Percentiles rank a stretch among this genome's conserved stretches.
These are phyloP conservation scores for Liquidambar formosana DNA, from an alignment of 164 flowering plant genomes.

Conservation along the genomic window DNA sequence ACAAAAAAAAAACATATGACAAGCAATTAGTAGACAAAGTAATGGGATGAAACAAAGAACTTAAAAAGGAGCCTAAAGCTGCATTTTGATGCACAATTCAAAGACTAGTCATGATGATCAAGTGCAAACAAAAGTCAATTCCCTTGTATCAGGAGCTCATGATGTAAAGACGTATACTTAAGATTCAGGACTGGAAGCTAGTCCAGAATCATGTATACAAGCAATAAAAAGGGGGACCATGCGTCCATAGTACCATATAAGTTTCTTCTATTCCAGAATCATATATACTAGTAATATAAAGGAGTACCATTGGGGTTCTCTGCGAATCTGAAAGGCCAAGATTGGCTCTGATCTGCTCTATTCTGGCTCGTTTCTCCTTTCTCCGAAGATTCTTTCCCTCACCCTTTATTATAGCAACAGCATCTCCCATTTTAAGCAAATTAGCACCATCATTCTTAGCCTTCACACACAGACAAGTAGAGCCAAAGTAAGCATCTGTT, in stretches of 20 bases:
- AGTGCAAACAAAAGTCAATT: neutral
- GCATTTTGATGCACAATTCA: neutral
- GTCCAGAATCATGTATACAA: neutral
- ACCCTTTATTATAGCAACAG: slow-evolving; percentile 85
- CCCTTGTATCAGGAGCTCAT: neutral
- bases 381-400: slow-evolving; percentile 75
- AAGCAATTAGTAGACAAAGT: slow-evolving; percentile 14
- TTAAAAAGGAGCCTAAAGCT: neutral
- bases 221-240: slow-evolving; percentile 41
- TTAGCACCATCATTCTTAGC: slow-evolving; percentile 34
- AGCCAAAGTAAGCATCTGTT: slow-evolving; percentile 2
- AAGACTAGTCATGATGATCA: neutral
- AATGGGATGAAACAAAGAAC: neutral
- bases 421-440: slow-evolving; percentile 62
- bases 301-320: slow-evolving; percentile 87
- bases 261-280: slow-evolving; percentile 1
- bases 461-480: slow-evolving; percentile 28
- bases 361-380: slow-evolving; percentile 88
- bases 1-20: slow-evolving; percentile 7
- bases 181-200: neutral
- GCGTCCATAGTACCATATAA: too few species aligned
- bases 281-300: neutral
- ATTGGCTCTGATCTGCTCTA: slow-evolving; percentile 94
- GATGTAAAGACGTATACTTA: neutral
- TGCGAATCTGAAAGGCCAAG: slow-evolving; percentile 98